A percentile compares a stretch with the other conserved stretches of the same genome.
These are phyloP conservation scores for Cenococcum geophilum DNA, from an alignment of 495 filamentous ascomycete genomes.

Conservation along the genomic window DNA sequence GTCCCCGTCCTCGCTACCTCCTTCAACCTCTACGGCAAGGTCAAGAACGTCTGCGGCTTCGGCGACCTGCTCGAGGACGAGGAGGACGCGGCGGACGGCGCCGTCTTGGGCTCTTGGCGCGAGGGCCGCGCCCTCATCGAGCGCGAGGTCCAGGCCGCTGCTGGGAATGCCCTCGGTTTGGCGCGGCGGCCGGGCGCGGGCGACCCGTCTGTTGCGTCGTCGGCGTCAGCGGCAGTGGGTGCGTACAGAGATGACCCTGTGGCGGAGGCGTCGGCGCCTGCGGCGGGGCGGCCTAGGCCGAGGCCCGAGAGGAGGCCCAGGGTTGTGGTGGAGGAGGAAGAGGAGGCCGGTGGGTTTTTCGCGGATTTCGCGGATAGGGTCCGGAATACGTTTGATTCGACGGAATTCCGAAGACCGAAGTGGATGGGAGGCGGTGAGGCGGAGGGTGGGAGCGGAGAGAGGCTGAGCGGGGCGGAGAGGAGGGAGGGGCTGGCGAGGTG, in stretches of 20 bases:
- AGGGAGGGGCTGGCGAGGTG: slow-evolving; percentile 40
- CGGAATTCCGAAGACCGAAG: slow-evolving; percentile 77
- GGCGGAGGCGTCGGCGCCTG: background rate
- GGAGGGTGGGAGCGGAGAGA: slow-evolving; percentile 33
- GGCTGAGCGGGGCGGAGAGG: slow-evolving; percentile 37
- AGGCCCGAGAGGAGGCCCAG: slow-evolving; percentile 8
- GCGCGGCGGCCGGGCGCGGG: slow-evolving; percentile 25
- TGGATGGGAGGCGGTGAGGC: slow-evolving; percentile 68
- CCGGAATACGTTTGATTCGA: slow-evolving; percentile 81
- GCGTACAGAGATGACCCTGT: slow-evolving; percentile 21
- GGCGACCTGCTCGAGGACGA: slow-evolving; percentile 57
- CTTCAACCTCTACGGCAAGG: slow-evolving; percentile 78
- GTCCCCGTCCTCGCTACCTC: slow-evolving; percentile 74
- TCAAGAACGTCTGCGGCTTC: slow-evolving; percentile 73
- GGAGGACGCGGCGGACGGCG: slow-evolving; percentile 58
- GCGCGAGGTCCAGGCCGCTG: slow-evolving; percentile 66
- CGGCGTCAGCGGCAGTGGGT: too few relatives aligned
- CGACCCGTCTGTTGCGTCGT: slow-evolving; percentile 15
- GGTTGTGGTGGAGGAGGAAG: slow-evolving; percentile 42
- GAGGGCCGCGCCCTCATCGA: slow-evolving; percentile 94
- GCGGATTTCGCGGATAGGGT: slow-evolving; percentile 76
- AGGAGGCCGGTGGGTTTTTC: slow-evolving; percentile 73
- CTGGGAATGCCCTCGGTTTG: slow-evolving; percentile 38
- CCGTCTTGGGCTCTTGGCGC: slow-evolving; percentile 72
- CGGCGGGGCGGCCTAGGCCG: slow-evolving; percentile 2